phyloP scores from a whole-genome alignment of 2,329 filamentous ascomycete genomes.

The Paecilomyces sp. region DNA sequence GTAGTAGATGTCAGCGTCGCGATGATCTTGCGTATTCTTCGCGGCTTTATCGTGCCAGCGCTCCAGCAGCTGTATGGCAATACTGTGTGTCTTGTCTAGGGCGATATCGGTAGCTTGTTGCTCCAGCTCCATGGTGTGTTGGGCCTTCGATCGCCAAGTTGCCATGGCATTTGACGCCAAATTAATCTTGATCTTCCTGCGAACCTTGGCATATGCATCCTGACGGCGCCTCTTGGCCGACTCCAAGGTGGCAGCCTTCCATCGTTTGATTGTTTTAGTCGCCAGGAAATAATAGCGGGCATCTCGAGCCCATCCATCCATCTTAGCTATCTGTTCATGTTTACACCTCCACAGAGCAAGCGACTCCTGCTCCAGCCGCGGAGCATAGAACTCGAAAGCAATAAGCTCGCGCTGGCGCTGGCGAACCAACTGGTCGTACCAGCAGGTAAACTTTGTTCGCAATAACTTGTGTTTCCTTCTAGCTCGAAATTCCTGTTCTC shows the following conservation, averaged over 20 bases:
- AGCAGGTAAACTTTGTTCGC: slow-evolving; percentile 26
- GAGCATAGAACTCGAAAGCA: slow-evolving; percentile 37
- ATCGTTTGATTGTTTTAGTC: slow-evolving; percentile 43
- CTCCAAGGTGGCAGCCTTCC: slow-evolving; percentile 44
- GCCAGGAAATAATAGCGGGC: slow-evolving; percentile 51
- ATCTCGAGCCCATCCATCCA: slow-evolving; percentile 48
- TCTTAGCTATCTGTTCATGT: slow-evolving; percentile 35
- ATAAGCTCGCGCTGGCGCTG: slow-evolving; percentile 34
- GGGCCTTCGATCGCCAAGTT: slow-evolving; percentile 29
- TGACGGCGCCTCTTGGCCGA: slow-evolving; percentile 47
- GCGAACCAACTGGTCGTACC: slow-evolving; percentile 29
- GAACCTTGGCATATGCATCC: slow-evolving; percentile 48
- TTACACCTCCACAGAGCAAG: slow-evolving; percentile 31
- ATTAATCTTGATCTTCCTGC: slow-evolving; percentile 48
- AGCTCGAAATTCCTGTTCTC: slow-evolving; percentile 28
- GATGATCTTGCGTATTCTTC: slow-evolving; percentile 24
- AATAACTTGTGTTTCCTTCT: slow-evolving; percentile 26
- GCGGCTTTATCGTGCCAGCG: slow-evolving; percentile 37
- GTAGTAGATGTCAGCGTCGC: slow-evolving; percentile 32
- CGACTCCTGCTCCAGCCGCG: slow-evolving; percentile 33
- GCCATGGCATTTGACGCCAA: slow-evolving; percentile 40
- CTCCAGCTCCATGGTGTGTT: slow-evolving; percentile 27
- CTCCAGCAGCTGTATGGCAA: slow-evolving; percentile 29
- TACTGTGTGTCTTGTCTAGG: slow-evolving; percentile 25
- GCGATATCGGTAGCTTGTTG: slow-evolving; percentile 31